Percentiles rank a stretch among this genome's conserved stretches.
These are phyloP conservation scores for Acer campestre DNA, from an alignment of 345 rosid species.

Conservation along the genomic window DNA sequence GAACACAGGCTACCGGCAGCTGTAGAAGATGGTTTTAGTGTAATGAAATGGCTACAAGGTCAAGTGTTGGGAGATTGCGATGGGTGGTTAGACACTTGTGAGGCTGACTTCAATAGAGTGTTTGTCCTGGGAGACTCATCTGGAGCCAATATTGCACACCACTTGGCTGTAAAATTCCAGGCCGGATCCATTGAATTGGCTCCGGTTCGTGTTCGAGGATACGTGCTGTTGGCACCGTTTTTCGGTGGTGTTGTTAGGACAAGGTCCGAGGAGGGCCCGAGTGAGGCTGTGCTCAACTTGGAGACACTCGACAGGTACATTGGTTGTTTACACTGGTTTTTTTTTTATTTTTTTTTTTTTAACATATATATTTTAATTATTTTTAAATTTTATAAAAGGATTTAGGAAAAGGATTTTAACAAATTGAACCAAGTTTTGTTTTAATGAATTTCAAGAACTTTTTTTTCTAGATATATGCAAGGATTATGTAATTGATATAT, in stretches of 20 bases:
- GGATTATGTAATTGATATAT: too few species aligned
- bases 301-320: constrained; percentile 40
- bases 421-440: too few species aligned
- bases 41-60: constrained; percentile 8
- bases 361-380: too few species aligned
- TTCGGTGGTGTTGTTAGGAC: constrained; percentile 51
- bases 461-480: too few species aligned
- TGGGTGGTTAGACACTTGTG: constrained; percentile 22
- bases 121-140: constrained; percentile 52
- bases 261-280: constrained; percentile 51
- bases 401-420: too few species aligned
- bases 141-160: constrained; percentile 54
- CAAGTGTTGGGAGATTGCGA: constrained; percentile 11
- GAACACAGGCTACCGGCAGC: constrained; percentile 29
- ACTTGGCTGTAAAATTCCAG: constrained; percentile 39
- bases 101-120: constrained; percentile 36
- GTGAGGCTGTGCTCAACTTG: constrained; percentile 35
- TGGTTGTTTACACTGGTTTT: neutral
- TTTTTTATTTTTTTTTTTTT: too few species aligned
- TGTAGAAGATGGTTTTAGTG: too few species aligned
- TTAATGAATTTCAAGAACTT: too few species aligned
- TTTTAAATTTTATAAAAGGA: too few species aligned
- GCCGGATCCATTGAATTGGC: constrained; percentile 19
- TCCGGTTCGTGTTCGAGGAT: constrained; percentile 39
- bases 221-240: constrained; percentile 47